Percentiles rank a stretch among this genome's conserved stretches.
Evolutionary conservation across 2,329 filamentous ascomycete genomes (phyloP).

Genomic region (Fusarium acutatum): DNA sequence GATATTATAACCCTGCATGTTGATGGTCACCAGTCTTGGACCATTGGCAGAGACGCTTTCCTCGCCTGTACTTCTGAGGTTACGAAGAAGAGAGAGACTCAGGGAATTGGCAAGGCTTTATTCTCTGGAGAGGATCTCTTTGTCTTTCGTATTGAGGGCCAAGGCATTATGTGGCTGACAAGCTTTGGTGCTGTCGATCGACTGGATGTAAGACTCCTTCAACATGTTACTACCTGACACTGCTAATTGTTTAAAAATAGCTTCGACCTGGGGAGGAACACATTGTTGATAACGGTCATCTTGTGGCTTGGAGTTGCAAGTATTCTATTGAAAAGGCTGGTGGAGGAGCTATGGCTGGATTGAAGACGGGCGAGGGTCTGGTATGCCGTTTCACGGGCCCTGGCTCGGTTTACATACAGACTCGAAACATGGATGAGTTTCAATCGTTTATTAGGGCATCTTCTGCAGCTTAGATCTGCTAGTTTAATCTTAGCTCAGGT

Average conservation of each 20-base stretch:
- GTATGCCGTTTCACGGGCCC: background rate
- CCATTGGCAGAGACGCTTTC: background rate
- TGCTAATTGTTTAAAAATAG: background rate
- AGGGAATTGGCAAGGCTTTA: background rate
- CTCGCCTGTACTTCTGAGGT: background rate
- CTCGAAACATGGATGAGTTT: background rate
- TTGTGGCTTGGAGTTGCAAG: background rate
- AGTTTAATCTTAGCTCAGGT: background rate
- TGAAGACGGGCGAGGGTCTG: background rate
- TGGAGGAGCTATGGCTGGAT: background rate
- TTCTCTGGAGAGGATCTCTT: background rate
- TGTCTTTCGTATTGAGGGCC: background rate
- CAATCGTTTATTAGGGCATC: background rate
- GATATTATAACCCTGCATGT: background rate
- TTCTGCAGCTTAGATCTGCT: background rate
- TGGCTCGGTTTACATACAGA: background rate
- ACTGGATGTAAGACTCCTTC: background rate
- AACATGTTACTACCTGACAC: rapidly evolving
- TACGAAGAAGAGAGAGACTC: background rate
- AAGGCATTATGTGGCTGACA: background rate
- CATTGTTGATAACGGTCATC: background rate
- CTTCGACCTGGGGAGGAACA: background rate
- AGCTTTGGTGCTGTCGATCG: background rate
- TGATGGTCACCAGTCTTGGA: background rate
- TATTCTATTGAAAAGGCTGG: background rate